Percentiles rank a stretch among this genome's conserved stretches.
Conservation (phyloP, 805 yeast species). For the Dipodascus albidus region DNA sequence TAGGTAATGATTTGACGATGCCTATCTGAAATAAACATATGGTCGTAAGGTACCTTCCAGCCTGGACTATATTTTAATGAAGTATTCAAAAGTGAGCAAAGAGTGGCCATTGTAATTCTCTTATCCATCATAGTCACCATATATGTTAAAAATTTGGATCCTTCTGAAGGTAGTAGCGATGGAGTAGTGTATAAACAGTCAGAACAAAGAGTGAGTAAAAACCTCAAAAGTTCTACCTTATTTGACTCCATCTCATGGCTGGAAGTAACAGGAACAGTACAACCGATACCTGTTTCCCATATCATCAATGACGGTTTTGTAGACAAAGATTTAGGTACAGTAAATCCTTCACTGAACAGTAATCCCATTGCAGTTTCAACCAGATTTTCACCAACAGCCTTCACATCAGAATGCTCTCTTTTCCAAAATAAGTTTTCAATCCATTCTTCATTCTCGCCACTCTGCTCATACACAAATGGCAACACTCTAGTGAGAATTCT, state of each 20-base stretch:
- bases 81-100: slow-evolving; percentile 62
- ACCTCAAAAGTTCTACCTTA: slow-evolving; percentile 54
- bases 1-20: slow-evolving; percentile 34
- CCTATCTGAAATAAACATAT: slow-evolving; percentile 16
- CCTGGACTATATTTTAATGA: slow-evolving; percentile 29
- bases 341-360: slow-evolving; percentile 48
- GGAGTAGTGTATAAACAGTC: slow-evolving; percentile 43
- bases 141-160: slow-evolving; percentile 53
- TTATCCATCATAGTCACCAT: slow-evolving; percentile 38
- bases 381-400: slow-evolving; percentile 27
- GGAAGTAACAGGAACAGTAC: slow-evolving; percentile 21
- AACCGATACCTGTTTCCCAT: slow-evolving; percentile 81
- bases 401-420: slow-evolving; percentile 2
- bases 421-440: slow-evolving; percentile 37
- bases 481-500: slow-evolving; percentile 52
- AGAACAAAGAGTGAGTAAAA: slow-evolving; percentile 51
- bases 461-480: slow-evolving; percentile 54
- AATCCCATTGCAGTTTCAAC: slow-evolving; percentile 32
- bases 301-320: slow-evolving; percentile 31
- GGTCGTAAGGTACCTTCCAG: slow-evolving; percentile 25
- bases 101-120: slow-evolving; percentile 35
- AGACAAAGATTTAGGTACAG: slow-evolving; percentile 25
- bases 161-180: slow-evolving; percentile 33
- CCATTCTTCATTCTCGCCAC: slow-evolving; percentile 23
- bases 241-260: slow-evolving; percentile 43